Conservation (phyloP, 139 green algal genomes). For the Tetradesmus lagerheimii region DNA sequence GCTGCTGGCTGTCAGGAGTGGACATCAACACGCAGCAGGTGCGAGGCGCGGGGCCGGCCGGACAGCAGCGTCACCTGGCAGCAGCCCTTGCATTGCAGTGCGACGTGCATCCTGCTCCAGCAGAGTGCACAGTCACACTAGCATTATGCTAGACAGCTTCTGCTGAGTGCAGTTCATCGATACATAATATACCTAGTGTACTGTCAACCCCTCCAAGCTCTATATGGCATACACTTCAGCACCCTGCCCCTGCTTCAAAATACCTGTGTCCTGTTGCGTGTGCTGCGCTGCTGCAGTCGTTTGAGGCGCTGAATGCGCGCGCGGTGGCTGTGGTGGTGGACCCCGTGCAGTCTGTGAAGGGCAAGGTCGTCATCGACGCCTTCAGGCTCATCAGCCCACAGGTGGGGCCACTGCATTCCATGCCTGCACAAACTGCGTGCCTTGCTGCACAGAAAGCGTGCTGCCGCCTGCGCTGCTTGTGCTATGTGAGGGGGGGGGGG, state of each 20-base stretch:
- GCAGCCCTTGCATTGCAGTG: background rate
- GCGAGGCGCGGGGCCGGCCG: background rate
- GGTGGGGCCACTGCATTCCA: background rate
- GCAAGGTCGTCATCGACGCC: slow-evolving; percentile 97
- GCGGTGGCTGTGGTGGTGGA: slow-evolving; percentile 98
- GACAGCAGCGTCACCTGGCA: background rate
- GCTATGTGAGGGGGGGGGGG: no score
- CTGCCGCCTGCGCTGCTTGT: no score
- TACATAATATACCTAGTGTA: no score
- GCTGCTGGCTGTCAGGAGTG: slow-evolving; percentile 99
- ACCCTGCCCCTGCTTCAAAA: no score
- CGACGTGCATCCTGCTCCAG: no score
- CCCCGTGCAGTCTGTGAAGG: slow-evolving; percentile 94
- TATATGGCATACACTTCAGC: no score
- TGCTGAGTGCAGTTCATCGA: no score
- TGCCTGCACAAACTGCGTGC: no score
- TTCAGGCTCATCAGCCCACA: slow-evolving; percentile 95
- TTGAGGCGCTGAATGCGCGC: slow-evolving; percentile 97
- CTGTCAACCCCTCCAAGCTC: no score
- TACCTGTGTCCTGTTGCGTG: background rate
- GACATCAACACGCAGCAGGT: slow-evolving; percentile 99
- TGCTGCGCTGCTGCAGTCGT: slow-evolving; percentile 76
- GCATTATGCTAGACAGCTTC: no score
- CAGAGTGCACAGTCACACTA: no score
- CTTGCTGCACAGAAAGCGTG: no score